Base-by-base conservation (phyloP, 306 rosid species). In the Casuarina cunninghamiana region DNA sequence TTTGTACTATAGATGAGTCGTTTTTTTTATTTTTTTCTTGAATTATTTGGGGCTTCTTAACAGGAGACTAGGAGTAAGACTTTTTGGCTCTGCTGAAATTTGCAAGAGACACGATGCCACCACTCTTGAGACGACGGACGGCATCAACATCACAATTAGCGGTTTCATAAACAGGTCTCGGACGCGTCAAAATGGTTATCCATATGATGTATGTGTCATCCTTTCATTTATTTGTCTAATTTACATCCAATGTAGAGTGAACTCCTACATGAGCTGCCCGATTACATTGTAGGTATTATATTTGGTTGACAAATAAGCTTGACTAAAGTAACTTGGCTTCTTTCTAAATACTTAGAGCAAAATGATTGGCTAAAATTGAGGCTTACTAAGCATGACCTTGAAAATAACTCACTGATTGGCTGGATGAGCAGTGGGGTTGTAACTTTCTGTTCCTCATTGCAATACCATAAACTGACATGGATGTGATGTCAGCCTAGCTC, bases 101-200 rank as follows among this genome's bases (percentile, higher is more conserved):
- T 70, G 80, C 26, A 82, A 58, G 77, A 82, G 90, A 80, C 81
- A 87, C 42, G 46, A 76, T 53, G 57, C 86, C 51, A 82, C 77
- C 21, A 65, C 44, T 46, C 73, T 87, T 53, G 83, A 82, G 83
- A 81, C 90, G 58, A 19, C 4, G 51, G 90, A 87, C 78, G 90
- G 87, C 68, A 77, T 80, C 53, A 51, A 57, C 3, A 69, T 87
- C 37, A 74, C 79, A 51, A 45, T 87, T 39, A 42, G 49, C 48
- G 85, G 86, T 65, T 68, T 72, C 26, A 73, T 87, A 58, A 77
- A 87, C 71, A 74, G 80, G 66, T 68, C 83, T n/a, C 86, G 83
- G 42, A 75, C 90, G 2, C 68, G 15, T 66, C 81, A 84, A 66
- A 82, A 87, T 67, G 90, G 88, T 12, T 65, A 84, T 77, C 83